phyloP scores from a whole-genome alignment of 352 stramenopile genomes.

The Globisporangium cederbergense region DNA sequence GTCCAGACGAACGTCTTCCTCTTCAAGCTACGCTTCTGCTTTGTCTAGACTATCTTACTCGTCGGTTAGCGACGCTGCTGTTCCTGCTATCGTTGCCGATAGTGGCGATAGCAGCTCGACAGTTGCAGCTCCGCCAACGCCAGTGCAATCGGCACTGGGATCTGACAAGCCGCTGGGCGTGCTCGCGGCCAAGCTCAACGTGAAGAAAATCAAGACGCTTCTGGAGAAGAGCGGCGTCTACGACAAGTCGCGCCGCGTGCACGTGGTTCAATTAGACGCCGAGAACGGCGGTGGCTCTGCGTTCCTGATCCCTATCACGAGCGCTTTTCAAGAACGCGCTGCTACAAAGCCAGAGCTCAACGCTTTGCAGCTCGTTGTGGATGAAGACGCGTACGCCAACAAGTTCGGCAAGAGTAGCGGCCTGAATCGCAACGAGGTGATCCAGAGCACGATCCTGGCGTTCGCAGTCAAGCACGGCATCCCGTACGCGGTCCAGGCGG shows the following conservation, averaged over 20 bases:
- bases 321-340: constrained; percentile 30
- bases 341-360: constrained; percentile 28
- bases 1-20: neutral
- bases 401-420: constrained; percentile 73
- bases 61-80: no score
- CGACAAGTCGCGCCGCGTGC: constrained; percentile 77
- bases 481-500: constrained; percentile 25
- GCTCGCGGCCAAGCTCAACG: constrained; percentile 54
- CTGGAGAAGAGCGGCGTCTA: constrained; percentile 62
- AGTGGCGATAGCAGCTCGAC: neutral
- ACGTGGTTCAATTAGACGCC: constrained; percentile 26
- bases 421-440: constrained; percentile 71
- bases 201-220: constrained; percentile 80
- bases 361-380: constrained; percentile 34
- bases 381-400: constrained; percentile 67
- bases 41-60: no score
- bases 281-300: constrained; percentile 16
- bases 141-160: neutral
- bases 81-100: neutral
- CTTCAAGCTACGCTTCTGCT: neutral
- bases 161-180: constrained; percentile 27
- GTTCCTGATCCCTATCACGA: constrained; percentile 65
- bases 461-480: constrained; percentile 54
- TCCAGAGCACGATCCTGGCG: constrained; percentile 46
- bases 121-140: neutral